Evolutionary conservation across 1,284 basidiomycete genomes (phyloP).

Genomic region (Moesziomyces parantarcticus): DNA sequence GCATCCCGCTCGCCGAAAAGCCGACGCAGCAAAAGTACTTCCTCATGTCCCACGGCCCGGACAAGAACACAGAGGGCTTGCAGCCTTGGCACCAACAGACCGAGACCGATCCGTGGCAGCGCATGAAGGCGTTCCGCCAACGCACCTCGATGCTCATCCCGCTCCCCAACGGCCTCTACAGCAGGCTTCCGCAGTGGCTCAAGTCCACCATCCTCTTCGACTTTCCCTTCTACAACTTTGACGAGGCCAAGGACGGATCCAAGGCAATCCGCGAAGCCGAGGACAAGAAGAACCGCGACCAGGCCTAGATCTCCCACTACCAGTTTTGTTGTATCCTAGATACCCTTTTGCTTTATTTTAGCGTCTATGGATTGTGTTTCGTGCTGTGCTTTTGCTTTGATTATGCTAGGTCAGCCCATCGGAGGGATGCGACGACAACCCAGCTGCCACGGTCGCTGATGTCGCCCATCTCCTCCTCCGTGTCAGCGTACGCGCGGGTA

Average conservation of each 20-base stretch:
- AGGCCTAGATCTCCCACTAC: conserved; percentile 5
- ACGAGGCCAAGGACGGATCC: conserved; percentile 57
- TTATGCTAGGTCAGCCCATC: conserved; percentile 44
- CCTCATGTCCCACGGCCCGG: conserved; percentile 70
- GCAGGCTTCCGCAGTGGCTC: conserved; percentile 72
- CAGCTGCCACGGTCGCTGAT: conserved; percentile 57
- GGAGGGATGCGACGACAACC: conserved; percentile 55
- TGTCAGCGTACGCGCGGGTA: conserved; percentile 25
- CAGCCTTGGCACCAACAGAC: conserved; percentile 50
- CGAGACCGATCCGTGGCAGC: conserved; percentile 57
- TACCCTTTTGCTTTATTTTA: conserved; percentile 5
- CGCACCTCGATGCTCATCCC: conserved; percentile 77
- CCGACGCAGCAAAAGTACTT: conserved; percentile 77
- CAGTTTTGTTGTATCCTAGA: conserved; percentile 2
- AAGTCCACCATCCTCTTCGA: conserved; percentile 76
- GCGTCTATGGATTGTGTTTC: conserved; percentile 6
- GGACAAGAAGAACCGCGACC: conserved; percentile 43
- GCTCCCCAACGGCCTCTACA: conserved; percentile 75
- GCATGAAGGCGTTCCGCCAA: conserved; percentile 55
- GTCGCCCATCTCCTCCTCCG: conserved; percentile 62
- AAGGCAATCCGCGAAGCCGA: conserved; percentile 52
- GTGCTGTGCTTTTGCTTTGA: background rate
- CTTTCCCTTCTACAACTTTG: conserved; percentile 61
- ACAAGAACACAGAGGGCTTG: conserved; percentile 35
- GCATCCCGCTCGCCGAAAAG: conserved; percentile 79